Percentiles rank a stretch among this genome's conserved stretches.
phyloP scores from a whole-genome alignment of 176 grass and related monocot species.

The Eremochloa ophiuroides region DNA sequence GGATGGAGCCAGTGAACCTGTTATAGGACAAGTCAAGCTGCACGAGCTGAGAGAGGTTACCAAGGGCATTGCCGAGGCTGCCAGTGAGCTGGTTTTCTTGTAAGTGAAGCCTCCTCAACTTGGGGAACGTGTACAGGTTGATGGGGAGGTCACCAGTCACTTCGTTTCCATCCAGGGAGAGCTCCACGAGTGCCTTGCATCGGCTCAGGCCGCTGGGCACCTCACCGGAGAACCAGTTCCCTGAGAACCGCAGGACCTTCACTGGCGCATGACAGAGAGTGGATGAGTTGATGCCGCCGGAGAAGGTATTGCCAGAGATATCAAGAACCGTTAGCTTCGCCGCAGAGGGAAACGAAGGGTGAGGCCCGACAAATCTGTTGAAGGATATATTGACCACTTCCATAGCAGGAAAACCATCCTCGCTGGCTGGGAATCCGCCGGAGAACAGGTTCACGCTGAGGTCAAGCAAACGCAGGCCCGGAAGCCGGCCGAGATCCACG shows the following conservation, averaged over 20 bases:
- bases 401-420: slow-evolving; percentile 33
- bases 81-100: slow-evolving; percentile 35
- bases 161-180: slow-evolving; percentile 26
- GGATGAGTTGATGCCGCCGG: slow-evolving; percentile 3
- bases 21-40: slow-evolving; percentile 51
- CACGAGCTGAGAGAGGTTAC: slow-evolving; percentile 53
- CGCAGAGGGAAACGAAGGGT: slow-evolving; percentile 19
- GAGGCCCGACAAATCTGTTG: slow-evolving; percentile 44
- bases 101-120: slow-evolving; percentile 41
- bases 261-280: slow-evolving; percentile 15
- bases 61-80: slow-evolving; percentile 1
- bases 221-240: slow-evolving; percentile 29
- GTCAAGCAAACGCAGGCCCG: slow-evolving; percentile 31
- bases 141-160: slow-evolving; percentile 32
- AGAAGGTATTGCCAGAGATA: slow-evolving; percentile 40
- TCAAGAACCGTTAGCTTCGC: slow-evolving; percentile 42
- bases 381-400: slow-evolving; percentile 45
- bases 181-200: slow-evolving; percentile 43
- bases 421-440: neutral
- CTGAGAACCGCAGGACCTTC: slow-evolving; percentile 29
- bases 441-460: slow-evolving; percentile 54
- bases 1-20: slow-evolving; percentile 34
- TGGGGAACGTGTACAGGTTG: slow-evolving; percentile 28
- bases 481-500: slow-evolving; percentile 4
- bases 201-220: neutral